Evolutionary conservation across 2,329 filamentous ascomycete species (phyloP).

Genomic region (Ophiostoma piceae): DNA sequence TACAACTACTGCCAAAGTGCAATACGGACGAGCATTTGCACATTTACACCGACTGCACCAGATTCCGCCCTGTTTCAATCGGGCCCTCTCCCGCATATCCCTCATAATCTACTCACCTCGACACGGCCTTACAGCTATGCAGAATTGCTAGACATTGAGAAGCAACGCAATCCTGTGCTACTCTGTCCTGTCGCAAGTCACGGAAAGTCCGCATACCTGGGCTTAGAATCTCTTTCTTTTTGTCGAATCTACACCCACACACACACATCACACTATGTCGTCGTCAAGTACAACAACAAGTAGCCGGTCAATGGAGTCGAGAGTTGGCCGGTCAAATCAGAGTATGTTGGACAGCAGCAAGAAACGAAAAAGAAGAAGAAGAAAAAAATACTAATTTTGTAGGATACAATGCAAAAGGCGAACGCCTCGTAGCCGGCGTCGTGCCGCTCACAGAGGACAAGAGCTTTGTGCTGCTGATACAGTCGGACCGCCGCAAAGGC

Average conservation of each 20-base stretch:
- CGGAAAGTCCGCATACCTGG: not conserved
- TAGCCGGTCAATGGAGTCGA: constrained; percentile 63
- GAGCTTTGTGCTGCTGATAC: constrained; percentile 83
- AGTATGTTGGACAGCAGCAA: constrained; percentile 53
- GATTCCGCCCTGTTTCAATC: not conserved
- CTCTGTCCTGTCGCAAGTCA: not conserved
- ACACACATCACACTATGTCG: constrained; percentile 23
- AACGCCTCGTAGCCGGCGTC: constrained; percentile 90
- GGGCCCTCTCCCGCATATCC: not conserved
- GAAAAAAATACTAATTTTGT: constrained; percentile 22
- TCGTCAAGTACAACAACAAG: constrained; percentile 27
- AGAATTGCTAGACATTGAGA: constrained; percentile 15
- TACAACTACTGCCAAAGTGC: not conserved
- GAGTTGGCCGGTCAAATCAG: constrained; percentile 72
- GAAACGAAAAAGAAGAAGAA: not conserved
- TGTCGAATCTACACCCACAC: not conserved
- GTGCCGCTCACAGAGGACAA: constrained; percentile 85
- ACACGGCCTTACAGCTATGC: constrained; percentile 1
- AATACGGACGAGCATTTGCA: not conserved
- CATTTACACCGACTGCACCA: not conserved
- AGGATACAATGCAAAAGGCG: constrained; percentile 91
- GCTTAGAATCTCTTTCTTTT: no score
- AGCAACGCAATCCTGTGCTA: constrained; percentile 13
- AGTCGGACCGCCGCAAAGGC: constrained; percentile 81
- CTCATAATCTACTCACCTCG: not conserved